Evolutionary conservation across 2,329 filamentous ascomycete genomes (phyloP), one percentile per base, ranked within the genome.

Genomic region (Apiospora malaysiana): DNA sequence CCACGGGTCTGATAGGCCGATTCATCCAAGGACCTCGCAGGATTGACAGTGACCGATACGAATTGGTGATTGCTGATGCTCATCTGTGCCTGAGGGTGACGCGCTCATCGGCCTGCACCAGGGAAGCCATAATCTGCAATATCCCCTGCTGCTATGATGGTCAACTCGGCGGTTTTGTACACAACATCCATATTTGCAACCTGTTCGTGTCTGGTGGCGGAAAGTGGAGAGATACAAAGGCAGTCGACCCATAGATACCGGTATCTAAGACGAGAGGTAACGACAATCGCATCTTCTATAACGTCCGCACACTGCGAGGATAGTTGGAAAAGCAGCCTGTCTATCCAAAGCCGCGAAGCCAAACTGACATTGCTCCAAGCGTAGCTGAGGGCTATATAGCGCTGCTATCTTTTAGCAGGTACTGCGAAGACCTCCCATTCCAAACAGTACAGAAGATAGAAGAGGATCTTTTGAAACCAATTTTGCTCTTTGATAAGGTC

Each of bases 161-260:
- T 73, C 59, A 74, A 43, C 1, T 37, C 70, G 7, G 73, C 70
- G 23, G 70, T 47, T 27, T 72, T 42, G 21, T 72, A 74, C 14
- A 74, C 40, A 8, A 67, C 47, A 43, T 74, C 72, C 72, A 74
- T 74, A n/a, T 71, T 46, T 56, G 66, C 70, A 14, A 73, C 63
- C 63, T 74, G 73, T 43, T 72, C 69, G 32, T 73, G 71, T 32
- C 49, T 14, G 49, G 27, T 56, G 14, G 23, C 25, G 23, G 49
- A 18, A 32, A 18, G 49, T 56, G 49, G 49, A 18, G 14, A 56
- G 1, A 73, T 63, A 51, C 73, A 73, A 40, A 69, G 72, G 37
- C 67, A 71, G 47, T 73, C 73, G 37, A 74, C 49, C 71, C 72
- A 72, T 14, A 73, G 25, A 27, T 70, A 69, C 8, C 46, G n/a